Evolutionary conservation across 2,329 filamentous ascomycete genomes (phyloP).

Genomic region (Tolypocladium amazonense): DNA sequence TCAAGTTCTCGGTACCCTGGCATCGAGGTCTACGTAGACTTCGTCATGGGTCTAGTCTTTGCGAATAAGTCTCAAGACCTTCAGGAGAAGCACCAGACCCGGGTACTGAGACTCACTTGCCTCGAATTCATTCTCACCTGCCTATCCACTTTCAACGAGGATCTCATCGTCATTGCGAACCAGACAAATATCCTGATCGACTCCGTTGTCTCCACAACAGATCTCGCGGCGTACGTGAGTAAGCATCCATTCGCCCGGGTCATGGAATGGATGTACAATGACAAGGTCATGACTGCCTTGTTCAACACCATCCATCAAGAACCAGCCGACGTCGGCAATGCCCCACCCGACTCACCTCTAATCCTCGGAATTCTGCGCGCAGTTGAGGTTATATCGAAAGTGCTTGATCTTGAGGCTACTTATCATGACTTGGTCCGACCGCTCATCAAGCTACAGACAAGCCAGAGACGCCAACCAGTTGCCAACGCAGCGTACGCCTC

Average conservation of each 20-base stretch:
- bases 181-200: conserved; percentile 68
- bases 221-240: conserved; percentile 68
- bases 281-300: conserved; percentile 70
- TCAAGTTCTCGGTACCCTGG: conserved; percentile 65
- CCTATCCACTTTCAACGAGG: conserved; percentile 83
- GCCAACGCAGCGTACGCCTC: conserved; percentile 64
- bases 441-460: conserved; percentile 56
- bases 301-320: conserved; percentile 74
- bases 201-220: conserved; percentile 59
- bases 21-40: conserved; percentile 89
- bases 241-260: conserved; percentile 88
- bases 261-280: conserved; percentile 98
- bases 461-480: conserved; percentile 48
- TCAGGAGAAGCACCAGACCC: conserved; percentile 55
- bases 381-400: conserved; percentile 74
- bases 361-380: conserved; percentile 68
- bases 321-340: conserved; percentile 57
- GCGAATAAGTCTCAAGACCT: conserved; percentile 55
- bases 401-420: conserved; percentile 80
- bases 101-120: conserved; percentile 67
- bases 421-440: conserved; percentile 85
- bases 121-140: conserved; percentile 75
- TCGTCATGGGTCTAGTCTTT: conserved; percentile 71
- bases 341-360: conserved; percentile 67
- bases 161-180: conserved; percentile 77